Base-by-base conservation (phyloP, 2,329 filamentous ascomycete species). In the Exutisphaerella laricina region DNA sequence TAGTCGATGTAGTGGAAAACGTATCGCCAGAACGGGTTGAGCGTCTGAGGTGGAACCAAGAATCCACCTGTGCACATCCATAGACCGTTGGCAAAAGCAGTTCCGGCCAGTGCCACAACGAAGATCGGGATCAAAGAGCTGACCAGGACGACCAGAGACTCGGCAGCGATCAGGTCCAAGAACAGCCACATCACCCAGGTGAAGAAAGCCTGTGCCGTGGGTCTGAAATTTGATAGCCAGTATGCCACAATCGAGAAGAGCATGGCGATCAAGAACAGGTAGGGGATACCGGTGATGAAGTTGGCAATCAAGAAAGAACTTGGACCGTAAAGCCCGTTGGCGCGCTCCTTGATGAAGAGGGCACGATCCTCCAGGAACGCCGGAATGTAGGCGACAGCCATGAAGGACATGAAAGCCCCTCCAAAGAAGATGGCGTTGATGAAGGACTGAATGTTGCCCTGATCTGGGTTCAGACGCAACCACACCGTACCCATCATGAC, bases 401-500 rank as follows among this genome's bases (percentile, higher is more conserved):
- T 71, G 63, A 71, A 71, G 18, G 63, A 67, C 66, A 71, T 69
- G 61, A 71, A 71, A 4, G 69, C 69, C 18, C 64, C 65, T 36
- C 68, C 67, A 56, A 70, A 71, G 63, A 71, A 71, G 51, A 94
- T 84, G 35, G 85, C 84, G 61, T 94, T 94, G 63, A 81, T 87
- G 56, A 86, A 85, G 0, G 86, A 80, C 56, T 87, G 82, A 54
- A 94, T 90, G 45, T 84, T 83, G 43, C 74, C 69, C 60, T 94
- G 87, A 0, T 73, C 68, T 0, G 82, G 73, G 3, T 74, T 67
- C 2, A 94, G 71, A 4, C 87, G 79, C 10, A 94, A 68, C 82
- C 85, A 94, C 9, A 94, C 84, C 0, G 88, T 94, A 4, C 88
- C 87, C 82, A 90, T 88, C 77, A 92, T 82, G 54, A 92, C 78